Conservation (phyloP, 345 rosid genomes). For the Pugionium dolabratum region DNA sequence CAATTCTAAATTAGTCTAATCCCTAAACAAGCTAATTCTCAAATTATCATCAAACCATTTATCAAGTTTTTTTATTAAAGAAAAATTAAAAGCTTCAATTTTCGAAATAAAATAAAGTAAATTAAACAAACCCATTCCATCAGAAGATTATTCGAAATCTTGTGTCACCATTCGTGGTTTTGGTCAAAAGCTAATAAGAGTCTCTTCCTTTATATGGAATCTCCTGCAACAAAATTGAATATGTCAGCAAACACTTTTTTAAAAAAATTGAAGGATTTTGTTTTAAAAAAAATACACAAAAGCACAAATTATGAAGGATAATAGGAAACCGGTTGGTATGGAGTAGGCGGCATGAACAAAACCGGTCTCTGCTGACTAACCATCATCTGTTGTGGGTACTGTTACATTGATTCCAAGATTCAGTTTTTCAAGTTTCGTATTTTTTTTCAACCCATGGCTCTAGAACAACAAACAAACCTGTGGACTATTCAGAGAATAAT, state of each 20-base stretch:
- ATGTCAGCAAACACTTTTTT: neutral
- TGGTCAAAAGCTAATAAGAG: conserved; percentile 37
- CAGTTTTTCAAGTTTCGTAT: neutral
- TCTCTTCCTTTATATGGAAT: conserved; percentile 42
- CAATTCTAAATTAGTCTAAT: conserved; percentile 13
- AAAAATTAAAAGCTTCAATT: conserved; percentile 6
- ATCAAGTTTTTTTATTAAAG: neutral
- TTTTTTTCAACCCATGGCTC: neutral
- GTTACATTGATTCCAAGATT: conserved; percentile 6
- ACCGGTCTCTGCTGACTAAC: conserved; percentile 67
- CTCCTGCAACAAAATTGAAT: conserved; percentile 23
- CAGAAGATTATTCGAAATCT: conserved; percentile 27
- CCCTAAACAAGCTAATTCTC: conserved; percentile 2
- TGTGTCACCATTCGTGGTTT: conserved; percentile 26
- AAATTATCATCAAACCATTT: conserved; percentile 17
- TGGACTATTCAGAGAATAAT: conserved; percentile 64
- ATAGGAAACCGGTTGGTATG: conserved; percentile 63
- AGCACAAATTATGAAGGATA: neutral
- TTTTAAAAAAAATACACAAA: neutral
- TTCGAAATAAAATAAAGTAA: conserved; percentile 10
- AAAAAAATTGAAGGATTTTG: too few species aligned
- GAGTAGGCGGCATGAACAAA: conserved; percentile 59
- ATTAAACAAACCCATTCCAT: conserved; percentile 6
- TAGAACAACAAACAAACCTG: conserved; percentile 49
- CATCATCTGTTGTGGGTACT: conserved; percentile 61